Evolutionary conservation across 1,284 basidiomycete genomes (phyloP).

Genomic region (Spongispora temasekensis): DNA sequence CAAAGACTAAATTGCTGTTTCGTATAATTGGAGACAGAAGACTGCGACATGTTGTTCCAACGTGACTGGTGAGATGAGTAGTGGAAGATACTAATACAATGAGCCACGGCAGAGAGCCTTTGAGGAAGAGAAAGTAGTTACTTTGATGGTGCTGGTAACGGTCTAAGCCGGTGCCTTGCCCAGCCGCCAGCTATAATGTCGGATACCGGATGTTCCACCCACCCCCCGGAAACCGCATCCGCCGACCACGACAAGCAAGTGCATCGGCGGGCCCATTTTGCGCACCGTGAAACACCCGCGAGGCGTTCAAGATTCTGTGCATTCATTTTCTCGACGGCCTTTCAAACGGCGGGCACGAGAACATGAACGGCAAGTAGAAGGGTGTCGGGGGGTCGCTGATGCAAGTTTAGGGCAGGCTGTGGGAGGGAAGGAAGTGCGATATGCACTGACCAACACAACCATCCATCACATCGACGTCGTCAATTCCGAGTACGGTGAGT

Average conservation of each 20-base stretch:
- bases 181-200: background rate
- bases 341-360: too few species aligned
- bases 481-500: slow-evolving; percentile 40
- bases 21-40: slow-evolving; percentile 64
- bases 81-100: slow-evolving; percentile 7
- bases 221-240: slow-evolving; percentile 23
- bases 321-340: too few species aligned
- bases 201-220: slow-evolving; percentile 1
- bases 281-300: background rate
- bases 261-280: too few species aligned
- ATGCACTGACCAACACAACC: slow-evolving; percentile 17
- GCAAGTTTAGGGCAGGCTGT: slow-evolving; percentile 30
- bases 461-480: slow-evolving; percentile 18
- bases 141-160: slow-evolving; percentile 15
- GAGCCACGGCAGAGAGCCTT: slow-evolving; percentile 5
- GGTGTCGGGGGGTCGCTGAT: slow-evolving; percentile 24
- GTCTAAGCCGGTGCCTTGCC: slow-evolving; percentile 11
- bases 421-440: background rate
- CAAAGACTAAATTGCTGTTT: slow-evolving; percentile 86
- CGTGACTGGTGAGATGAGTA: slow-evolving; percentile 47
- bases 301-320: background rate
- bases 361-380: accelerated
- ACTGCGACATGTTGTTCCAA: slow-evolving; percentile 81
- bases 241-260: background rate
- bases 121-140: too few species aligned